phyloP scores from a whole-genome alignment of 163 green algal species.

The Chlorella variabilis region DNA sequence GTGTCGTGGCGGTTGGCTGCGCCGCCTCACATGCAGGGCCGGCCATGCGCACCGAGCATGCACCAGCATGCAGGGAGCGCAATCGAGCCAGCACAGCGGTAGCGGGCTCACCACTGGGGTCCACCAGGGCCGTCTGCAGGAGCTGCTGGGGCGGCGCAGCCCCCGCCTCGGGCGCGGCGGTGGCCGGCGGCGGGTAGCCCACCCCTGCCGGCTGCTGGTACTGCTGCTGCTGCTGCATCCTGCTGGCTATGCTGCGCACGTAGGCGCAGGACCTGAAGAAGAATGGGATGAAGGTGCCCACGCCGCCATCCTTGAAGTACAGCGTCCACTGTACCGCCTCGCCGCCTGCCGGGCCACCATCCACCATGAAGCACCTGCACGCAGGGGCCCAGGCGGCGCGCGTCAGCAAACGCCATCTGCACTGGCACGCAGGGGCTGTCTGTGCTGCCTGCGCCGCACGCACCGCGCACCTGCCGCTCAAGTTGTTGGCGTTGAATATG shows the following conservation, averaged over 20 bases:
- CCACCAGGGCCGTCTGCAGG: conserved; percentile 71
- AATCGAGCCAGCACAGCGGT: conserved; percentile 39
- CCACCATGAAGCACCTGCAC: conserved; percentile 32
- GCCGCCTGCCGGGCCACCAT: conserved; percentile 67
- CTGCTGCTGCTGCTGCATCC: conserved; percentile 28
- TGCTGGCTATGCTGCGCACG: conserved; percentile 40
- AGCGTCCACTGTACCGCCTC: conserved; percentile 15
- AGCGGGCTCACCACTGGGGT: conserved; percentile 85
- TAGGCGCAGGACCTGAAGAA: conserved; percentile 61
- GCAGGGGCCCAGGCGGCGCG: no score
- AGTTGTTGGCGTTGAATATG: conserved; percentile 96
- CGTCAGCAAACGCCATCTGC: no score
- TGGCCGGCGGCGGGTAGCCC: conserved; percentile 5
- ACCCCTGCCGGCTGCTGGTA: conserved; percentile 13
- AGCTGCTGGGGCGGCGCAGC: conserved; percentile 14
- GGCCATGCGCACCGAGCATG: background rate
- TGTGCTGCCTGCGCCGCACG: background rate
- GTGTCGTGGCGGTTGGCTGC: no score
- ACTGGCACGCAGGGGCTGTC: no score
- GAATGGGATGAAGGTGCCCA: conserved; percentile 78
- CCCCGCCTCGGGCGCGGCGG: background rate
- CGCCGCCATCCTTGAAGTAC: conserved; percentile 68
- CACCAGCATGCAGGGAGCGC: background rate
- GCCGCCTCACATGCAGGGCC: no score
- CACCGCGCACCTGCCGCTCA: conserved; percentile 48